These are phyloP conservation scores for Phytophthora tubulina DNA, from an alignment of 352 stramenopile genomes.

Conservation along the genomic window DNA sequence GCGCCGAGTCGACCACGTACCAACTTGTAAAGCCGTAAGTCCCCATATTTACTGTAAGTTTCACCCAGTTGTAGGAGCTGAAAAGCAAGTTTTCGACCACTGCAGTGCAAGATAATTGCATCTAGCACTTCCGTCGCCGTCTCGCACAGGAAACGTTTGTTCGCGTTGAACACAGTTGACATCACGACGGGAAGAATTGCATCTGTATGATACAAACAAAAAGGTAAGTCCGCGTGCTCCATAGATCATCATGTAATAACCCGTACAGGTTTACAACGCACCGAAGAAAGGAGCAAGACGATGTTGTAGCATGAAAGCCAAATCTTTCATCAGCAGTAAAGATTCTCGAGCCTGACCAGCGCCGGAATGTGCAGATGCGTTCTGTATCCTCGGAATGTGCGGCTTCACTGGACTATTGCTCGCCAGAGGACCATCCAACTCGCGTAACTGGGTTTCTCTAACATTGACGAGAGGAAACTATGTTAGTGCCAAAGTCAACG, in stretches of 20 bases:
- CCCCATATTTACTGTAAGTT: constrained; percentile 40
- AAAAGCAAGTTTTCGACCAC: constrained; percentile 48
- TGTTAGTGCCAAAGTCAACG: background rate
- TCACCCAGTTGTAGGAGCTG: constrained; percentile 48
- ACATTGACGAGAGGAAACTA: background rate
- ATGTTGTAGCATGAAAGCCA: constrained; percentile 63
- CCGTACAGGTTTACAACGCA: constrained; percentile 13
- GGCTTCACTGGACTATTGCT: constrained; percentile 22
- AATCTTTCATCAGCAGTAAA: constrained; percentile 64
- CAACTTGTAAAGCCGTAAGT: constrained; percentile 63
- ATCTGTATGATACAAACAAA: constrained; percentile 35
- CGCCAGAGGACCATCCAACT: constrained; percentile 37
- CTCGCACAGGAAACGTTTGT: constrained; percentile 71
- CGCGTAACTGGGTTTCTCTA: constrained; percentile 41
- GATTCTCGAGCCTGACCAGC: constrained; percentile 41
- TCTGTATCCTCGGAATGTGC: constrained; percentile 6
- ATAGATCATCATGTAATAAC: too few species aligned
- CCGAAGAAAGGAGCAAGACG: constrained; percentile 62
- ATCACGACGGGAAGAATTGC: constrained; percentile 57
- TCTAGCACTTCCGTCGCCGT: constrained; percentile 69
- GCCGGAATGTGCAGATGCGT: constrained; percentile 8
- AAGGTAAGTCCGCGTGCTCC: too few species aligned
- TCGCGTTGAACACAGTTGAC: constrained; percentile 52
- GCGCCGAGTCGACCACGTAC: constrained; percentile 28
- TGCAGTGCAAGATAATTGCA: constrained; percentile 63